Conservation (phyloP, 139 green algal genomes). For the Pleodorina starrii region DNA sequence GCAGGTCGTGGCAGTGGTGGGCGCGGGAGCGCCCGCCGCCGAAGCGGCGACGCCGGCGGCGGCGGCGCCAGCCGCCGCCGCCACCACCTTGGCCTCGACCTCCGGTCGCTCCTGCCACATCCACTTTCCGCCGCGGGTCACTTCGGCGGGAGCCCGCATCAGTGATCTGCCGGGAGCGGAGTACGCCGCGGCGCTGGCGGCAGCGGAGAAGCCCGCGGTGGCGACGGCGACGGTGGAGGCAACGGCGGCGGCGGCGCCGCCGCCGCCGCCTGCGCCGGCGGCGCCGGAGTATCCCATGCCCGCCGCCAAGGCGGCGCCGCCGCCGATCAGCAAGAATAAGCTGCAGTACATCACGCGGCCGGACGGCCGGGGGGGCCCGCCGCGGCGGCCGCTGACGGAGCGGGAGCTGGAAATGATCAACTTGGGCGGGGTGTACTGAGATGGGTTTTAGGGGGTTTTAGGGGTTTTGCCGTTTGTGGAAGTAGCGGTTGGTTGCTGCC, state of each 20-base stretch:
- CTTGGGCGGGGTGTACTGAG: slow-evolving; percentile 34
- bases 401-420: slow-evolving; percentile 56
- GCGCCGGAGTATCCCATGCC: neutral
- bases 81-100: neutral
- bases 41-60: neutral
- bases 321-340: slow-evolving; percentile 11
- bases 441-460: too few relatives aligned
- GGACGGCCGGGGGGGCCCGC: slow-evolving; percentile 20
- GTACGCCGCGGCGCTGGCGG: slow-evolving; percentile 15
- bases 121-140: slow-evolving; percentile 55
- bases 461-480: too few relatives aligned
- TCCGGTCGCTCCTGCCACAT: slow-evolving; percentile 30
- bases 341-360: slow-evolving; percentile 32
- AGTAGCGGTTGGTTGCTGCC: too few relatives aligned
- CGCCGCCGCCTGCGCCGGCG: neutral
- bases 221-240: too few relatives aligned
- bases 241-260: neutral
- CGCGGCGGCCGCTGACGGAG: slow-evolving; percentile 28
- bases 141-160: slow-evolving; percentile 55
- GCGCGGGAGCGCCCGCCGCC: slow-evolving; percentile 23
- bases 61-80: neutral
- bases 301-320: neutral
- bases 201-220: neutral
- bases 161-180: slow-evolving; percentile 56
- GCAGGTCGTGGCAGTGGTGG: slow-evolving; percentile 56